Evolutionary conservation across 1,139 yeast species (phyloP).

Genomic region (Taphrina flavorubra): DNA sequence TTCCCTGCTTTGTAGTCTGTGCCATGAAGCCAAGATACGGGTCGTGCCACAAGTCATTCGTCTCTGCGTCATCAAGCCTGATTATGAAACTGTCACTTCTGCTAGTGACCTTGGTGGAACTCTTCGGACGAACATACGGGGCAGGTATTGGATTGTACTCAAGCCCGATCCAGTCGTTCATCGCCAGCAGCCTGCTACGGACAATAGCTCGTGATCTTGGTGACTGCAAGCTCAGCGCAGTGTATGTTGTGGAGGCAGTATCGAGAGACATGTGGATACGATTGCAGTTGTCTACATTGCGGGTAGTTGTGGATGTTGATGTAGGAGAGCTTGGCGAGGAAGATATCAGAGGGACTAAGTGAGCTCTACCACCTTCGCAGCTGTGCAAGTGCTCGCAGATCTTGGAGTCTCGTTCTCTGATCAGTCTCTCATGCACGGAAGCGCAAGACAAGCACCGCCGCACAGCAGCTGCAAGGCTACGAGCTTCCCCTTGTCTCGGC

Average conservation of each 20-base stretch:
- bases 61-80: neutral
- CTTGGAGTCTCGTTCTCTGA: too few species aligned
- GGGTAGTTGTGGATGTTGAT: neutral
- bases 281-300: neutral
- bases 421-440: too few species aligned
- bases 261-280: neutral
- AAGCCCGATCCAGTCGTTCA: constrained; percentile 2
- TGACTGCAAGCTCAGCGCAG: neutral
- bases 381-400: too few species aligned
- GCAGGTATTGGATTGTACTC: neutral
- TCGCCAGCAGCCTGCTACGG: constrained; percentile 1
- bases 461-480: too few species aligned
- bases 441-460: too few species aligned
- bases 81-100: neutral
- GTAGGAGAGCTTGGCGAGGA: too few species aligned
- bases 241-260: neutral
- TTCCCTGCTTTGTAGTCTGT: neutral
- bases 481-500: too few species aligned
- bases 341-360: too few species aligned
- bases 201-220: neutral
- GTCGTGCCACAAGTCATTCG: neutral
- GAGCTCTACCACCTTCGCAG: too few species aligned
- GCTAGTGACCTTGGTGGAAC: neutral
- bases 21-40: neutral
- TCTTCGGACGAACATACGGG: neutral